A percentile compares a stretch with the other conserved stretches of the same genome.
Evolutionary conservation across 2,329 filamentous ascomycete genomes (phyloP).

Genomic region (Claviceps maximensis): DNA sequence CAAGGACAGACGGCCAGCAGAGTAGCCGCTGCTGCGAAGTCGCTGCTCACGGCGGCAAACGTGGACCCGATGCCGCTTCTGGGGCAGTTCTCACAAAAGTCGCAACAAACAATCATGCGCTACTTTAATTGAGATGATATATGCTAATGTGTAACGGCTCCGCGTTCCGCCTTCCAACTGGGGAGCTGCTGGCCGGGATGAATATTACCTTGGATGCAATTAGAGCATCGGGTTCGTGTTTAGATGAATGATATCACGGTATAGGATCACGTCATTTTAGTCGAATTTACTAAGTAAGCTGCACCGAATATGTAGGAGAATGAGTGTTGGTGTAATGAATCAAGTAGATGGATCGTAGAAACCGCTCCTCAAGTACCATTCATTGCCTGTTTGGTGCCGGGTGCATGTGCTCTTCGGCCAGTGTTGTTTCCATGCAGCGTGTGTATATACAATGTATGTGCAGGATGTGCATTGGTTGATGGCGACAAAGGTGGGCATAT

Average conservation of each 20-base stretch:
- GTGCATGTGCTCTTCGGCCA: not conserved
- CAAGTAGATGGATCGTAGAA: not conserved
- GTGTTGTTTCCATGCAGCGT: too few relatives aligned
- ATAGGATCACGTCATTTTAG: not conserved
- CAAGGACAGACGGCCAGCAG: slow-evolving; percentile 70
- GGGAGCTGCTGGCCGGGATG: not conserved
- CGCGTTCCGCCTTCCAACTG: not conserved
- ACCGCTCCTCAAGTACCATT: not conserved
- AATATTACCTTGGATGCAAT: not conserved
- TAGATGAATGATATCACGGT: not conserved
- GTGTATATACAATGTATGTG: too few relatives aligned
- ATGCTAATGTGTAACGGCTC: not conserved
- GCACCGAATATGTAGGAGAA: not conserved
- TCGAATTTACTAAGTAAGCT: not conserved
- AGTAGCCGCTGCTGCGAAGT: slow-evolving; percentile 66
- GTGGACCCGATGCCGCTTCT: slow-evolving; percentile 67
- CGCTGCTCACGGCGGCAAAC: slow-evolving; percentile 58
- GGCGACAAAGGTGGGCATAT: too few relatives aligned
- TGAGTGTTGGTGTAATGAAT: not conserved
- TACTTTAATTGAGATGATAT: slow-evolving; percentile 51
- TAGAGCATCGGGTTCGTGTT: not conserved
- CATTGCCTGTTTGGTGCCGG: not conserved
- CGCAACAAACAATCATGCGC: slow-evolving; percentile 65
- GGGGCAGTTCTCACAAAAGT: slow-evolving; percentile 61
- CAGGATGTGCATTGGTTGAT: too few relatives aligned